A percentile compares a stretch with the other conserved stretches of the same genome.
These are phyloP conservation scores for Aspergillus alliaceus DNA, from an alignment of 2,329 filamentous ascomycete species.

Conservation along the genomic window DNA sequence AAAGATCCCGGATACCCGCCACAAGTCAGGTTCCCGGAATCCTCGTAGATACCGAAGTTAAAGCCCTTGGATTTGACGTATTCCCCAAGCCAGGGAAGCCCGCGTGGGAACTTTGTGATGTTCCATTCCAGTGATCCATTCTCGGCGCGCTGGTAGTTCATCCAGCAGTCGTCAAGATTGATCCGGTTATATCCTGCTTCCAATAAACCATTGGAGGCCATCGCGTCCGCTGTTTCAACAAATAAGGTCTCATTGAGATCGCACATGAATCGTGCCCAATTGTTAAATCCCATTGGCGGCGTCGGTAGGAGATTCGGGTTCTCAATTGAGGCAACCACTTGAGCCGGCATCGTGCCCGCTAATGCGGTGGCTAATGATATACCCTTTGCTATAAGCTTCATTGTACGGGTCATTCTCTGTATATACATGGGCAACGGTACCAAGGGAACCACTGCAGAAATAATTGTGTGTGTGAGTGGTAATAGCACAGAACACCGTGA, in stretches of 20 bases:
- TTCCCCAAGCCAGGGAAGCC: slow-evolving; percentile 43
- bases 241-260: slow-evolving; percentile 52
- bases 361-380: background rate
- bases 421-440: background rate
- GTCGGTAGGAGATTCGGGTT: slow-evolving; percentile 30
- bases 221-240: slow-evolving; percentile 48
- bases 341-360: background rate
- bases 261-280: slow-evolving; percentile 52
- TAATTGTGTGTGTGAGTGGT: too few species aligned
- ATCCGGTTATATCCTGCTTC: slow-evolving; percentile 40
- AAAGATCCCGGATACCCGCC: slow-evolving; percentile 46
- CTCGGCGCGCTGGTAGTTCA: slow-evolving; percentile 32
- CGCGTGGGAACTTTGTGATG: slow-evolving; percentile 42
- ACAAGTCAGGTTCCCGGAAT: slow-evolving; percentile 47
- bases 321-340: slow-evolving; percentile 18
- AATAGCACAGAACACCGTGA: too few species aligned
- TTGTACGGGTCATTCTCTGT: background rate
- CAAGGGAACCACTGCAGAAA: too few species aligned
- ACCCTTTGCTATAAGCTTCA: background rate
- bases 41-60: slow-evolving; percentile 49
- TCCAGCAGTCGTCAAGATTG: slow-evolving; percentile 52
- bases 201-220: slow-evolving; percentile 44
- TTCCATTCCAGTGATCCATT: slow-evolving; percentile 46
- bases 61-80: slow-evolving; percentile 43
- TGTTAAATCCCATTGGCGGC: slow-evolving; percentile 56